These are phyloP conservation scores for Taphrina wiesneri DNA, from an alignment of 1,139 yeast species.

Conservation along the genomic window DNA sequence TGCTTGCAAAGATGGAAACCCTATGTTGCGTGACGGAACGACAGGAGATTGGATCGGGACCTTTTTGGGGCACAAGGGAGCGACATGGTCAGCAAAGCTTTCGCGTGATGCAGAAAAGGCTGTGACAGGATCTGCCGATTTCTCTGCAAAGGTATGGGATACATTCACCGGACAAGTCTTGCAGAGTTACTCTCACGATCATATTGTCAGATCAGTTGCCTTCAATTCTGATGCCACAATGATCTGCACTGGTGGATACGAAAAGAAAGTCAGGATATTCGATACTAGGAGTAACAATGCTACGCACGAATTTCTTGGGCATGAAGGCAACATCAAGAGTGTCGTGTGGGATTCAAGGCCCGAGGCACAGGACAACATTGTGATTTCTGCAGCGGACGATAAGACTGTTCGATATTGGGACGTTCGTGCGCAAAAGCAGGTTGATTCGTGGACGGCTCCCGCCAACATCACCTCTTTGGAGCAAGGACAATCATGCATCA, in stretches of 20 bases:
- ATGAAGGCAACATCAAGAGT: constrained; percentile 38
- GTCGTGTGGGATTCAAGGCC: constrained; percentile 38
- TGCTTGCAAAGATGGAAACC: constrained; percentile 49
- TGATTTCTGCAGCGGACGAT: constrained; percentile 43
- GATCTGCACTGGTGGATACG: constrained; percentile 40
- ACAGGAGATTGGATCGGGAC: constrained; percentile 51
- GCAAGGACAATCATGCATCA: constrained; percentile 39
- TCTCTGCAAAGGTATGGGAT: constrained; percentile 47
- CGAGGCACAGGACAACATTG: constrained; percentile 33
- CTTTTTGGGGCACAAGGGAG: constrained; percentile 48
- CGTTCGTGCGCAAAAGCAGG: constrained; percentile 38
- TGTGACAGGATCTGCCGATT: constrained; percentile 48
- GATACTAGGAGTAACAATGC: constrained; percentile 36
- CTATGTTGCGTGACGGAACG: constrained; percentile 48
- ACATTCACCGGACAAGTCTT: constrained; percentile 43
- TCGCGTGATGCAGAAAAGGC: constrained; percentile 43
- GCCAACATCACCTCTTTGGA: constrained; percentile 33
- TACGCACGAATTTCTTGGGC: constrained; percentile 37
- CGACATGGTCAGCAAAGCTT: constrained; percentile 47
- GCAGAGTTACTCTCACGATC: constrained; percentile 44
- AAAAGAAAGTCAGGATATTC: constrained; percentile 39
- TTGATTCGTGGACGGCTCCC: constrained; percentile 26
- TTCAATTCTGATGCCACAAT: constrained; percentile 37
- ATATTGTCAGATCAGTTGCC: constrained; percentile 45
- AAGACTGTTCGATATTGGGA: constrained; percentile 46